Evolutionary conservation across 163 green algal genomes (phyloP).

Genomic region (Trebouxia gelatinosa): DNA sequence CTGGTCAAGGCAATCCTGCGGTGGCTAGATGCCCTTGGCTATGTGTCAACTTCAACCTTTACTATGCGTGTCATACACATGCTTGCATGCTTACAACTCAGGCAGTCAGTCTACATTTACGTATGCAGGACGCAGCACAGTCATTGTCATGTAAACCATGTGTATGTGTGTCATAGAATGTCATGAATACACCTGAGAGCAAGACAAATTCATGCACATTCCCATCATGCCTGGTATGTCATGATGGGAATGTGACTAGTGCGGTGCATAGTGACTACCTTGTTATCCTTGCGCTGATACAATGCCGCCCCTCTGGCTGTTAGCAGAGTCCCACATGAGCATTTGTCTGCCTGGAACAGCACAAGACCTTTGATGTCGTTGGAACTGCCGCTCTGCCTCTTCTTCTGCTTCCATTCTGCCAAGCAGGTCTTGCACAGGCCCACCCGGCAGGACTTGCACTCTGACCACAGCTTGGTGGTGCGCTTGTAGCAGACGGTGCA

Average conservation of each 20-base stretch:
- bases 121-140: neutral
- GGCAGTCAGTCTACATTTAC: neutral
- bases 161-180: neutral
- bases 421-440: too few relatives aligned
- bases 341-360: neutral
- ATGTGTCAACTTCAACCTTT: neutral
- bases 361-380: neutral
- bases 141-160: neutral
- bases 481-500: too few relatives aligned
- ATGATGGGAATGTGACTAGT: neutral
- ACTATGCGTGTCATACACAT: too few relatives aligned
- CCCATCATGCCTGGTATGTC: neutral
- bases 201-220: neutral
- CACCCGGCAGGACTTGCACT: too few relatives aligned
- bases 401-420: too few relatives aligned
- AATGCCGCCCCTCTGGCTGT: slow-evolving; percentile 2
- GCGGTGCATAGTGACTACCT: too few relatives aligned
- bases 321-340: neutral
- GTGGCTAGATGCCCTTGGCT: neutral
- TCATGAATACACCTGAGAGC: neutral
- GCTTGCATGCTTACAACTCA: too few relatives aligned
- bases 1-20: neutral
- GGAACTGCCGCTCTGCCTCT: too few relatives aligned
- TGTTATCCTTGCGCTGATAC: slow-evolving; percentile 4
- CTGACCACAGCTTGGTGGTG: too few relatives aligned